Percentiles rank a stretch among this genome's conserved stretches.
phyloP scores from a whole-genome alignment of 1,139 yeast species.

The Zygoascus meyerae region DNA sequence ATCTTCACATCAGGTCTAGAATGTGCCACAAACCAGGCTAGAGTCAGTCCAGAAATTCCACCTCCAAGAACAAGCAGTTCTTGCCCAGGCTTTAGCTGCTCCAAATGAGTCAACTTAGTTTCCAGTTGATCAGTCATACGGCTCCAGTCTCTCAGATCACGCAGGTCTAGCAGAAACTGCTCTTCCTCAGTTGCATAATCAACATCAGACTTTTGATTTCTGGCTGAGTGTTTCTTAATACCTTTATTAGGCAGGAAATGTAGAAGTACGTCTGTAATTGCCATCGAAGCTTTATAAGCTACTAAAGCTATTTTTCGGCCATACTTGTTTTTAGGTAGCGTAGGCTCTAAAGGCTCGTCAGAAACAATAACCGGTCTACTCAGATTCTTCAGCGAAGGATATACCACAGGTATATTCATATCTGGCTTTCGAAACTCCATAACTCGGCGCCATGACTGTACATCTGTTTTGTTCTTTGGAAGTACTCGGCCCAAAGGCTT shows the following conservation, averaged over 20 bases:
- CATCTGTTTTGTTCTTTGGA: constrained; percentile 6
- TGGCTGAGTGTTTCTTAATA: not conserved
- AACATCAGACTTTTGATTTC: not conserved
- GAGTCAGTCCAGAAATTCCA: constrained; percentile 81
- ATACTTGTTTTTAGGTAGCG: not conserved
- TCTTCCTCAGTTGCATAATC: constrained; percentile 4
- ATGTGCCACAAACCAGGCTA: constrained; percentile 63
- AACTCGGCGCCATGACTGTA: constrained; percentile 7
- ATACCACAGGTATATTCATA: constrained; percentile 10
- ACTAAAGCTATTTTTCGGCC: constrained; percentile 4
- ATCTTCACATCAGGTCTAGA: constrained; percentile 61
- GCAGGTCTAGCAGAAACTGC: constrained; percentile 9
- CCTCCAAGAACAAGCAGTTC: constrained; percentile 56
- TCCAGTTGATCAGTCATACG: constrained; percentile 25
- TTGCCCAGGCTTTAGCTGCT: constrained; percentile 25
- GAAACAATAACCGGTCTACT: not conserved
- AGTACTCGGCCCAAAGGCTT: constrained; percentile 9
- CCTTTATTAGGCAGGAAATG: constrained; percentile 3
- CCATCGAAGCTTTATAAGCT: constrained; percentile 7
- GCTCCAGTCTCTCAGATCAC: constrained; percentile 19
- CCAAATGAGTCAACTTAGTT: constrained; percentile 24
- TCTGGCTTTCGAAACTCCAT: constrained; percentile 9
- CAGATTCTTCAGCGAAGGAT: constrained; percentile 1
- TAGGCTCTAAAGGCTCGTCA: constrained; percentile 1
- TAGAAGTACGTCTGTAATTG: constrained; percentile 5